Base-by-base conservation (phyloP, 2,329 filamentous ascomycete genomes). In the Fusarium sterilihyphosum region DNA sequence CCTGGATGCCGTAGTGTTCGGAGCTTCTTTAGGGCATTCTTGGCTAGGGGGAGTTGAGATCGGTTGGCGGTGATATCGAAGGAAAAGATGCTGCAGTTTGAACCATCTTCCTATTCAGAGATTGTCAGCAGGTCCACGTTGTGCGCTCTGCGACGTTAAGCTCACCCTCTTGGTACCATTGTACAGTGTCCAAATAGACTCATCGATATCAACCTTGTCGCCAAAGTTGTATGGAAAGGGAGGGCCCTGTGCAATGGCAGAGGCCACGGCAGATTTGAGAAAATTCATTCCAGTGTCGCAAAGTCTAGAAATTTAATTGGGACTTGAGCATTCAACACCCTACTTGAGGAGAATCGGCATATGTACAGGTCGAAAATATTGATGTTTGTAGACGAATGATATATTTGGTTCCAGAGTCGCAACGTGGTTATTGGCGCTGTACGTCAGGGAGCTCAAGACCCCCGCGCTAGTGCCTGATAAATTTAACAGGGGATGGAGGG, bases 151-250 rank as follows among this genome's bases (percentile, higher is more conserved):
- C 10, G 35, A 54, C 33, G 47, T 43, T 35, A 12, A 47, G 80
- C 86, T 73, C 88, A 96, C 95, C 84, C 94, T 91, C 85, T 93
- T 96, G 64, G 94, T 98, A 80, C 94, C 96, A 84, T 98, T 98
- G 84, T 96, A 92, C 67, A 99, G 86, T n/a, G 93, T 94, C 95
- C 96, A 99, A 79, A 98, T 95, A 33, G 96, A 98, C 80, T 96
- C 92, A 82, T 97, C 94, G 61, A 96, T 88, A 81, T 98, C 96
- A 68, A 98, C 93, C 82, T 93, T 91, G 83, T 99, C 96, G 78
- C 95, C 96, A 81, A 98, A 96, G 54, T 90, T 92, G 82, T 98
- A 98, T 9, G 95, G 95, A 81, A 98, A 97, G 11, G 95, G 92
- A 61, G 95, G 95, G 5, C 96, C 95, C 83, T 98, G 96, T 52